These are phyloP conservation scores for Sphagnum contortum DNA, from an alignment of 225 moss, liverwort and hornwort species.

Conservation along the genomic window DNA sequence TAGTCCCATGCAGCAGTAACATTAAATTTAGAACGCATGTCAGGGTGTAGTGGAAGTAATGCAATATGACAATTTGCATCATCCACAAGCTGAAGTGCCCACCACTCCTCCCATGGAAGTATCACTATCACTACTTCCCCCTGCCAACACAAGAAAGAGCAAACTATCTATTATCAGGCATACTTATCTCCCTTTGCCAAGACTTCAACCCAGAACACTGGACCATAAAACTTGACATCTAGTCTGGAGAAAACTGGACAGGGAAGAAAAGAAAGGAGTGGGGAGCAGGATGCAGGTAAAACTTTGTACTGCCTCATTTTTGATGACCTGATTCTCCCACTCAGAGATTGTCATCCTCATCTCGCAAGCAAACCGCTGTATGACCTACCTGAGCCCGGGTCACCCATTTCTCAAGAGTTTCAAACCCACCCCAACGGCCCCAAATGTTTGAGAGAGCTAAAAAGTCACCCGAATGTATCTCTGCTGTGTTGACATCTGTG, in stretches of 20 bases:
- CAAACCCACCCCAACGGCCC: conserved; percentile 70
- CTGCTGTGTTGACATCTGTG: conserved; percentile 34
- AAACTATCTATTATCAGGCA: too few species aligned
- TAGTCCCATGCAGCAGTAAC: conserved; percentile 63
- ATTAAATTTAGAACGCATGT: conserved; percentile 51
- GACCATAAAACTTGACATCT: too few species aligned
- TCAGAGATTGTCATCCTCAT: conserved; percentile 60
- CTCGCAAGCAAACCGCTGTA: conserved; percentile 59
- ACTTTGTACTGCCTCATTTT: conserved; percentile 39
- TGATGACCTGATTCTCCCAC: conserved; percentile 69
- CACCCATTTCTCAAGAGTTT: conserved; percentile 70
- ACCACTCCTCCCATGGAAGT: conserved; percentile 68
- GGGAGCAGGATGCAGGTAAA: not conserved
- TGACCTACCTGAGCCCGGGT: conserved; percentile 65
- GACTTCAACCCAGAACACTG: too few species aligned
- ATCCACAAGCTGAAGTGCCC: conserved; percentile 51
- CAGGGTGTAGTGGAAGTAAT: conserved; percentile 52
- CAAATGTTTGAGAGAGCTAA: conserved; percentile 58
- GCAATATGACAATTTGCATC: conserved; percentile 58
- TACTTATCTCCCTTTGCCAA: too few species aligned
- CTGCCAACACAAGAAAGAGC: conserved; percentile 17
- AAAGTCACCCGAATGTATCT: conserved; percentile 56
- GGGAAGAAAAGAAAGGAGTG: not conserved
- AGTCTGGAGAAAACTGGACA: too few species aligned
- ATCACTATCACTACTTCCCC: conserved; percentile 63